A percentile compares a stretch with the other conserved stretches of the same genome.
Conservation (phyloP, 306 rosid species). For the Delonix regia region DNA sequence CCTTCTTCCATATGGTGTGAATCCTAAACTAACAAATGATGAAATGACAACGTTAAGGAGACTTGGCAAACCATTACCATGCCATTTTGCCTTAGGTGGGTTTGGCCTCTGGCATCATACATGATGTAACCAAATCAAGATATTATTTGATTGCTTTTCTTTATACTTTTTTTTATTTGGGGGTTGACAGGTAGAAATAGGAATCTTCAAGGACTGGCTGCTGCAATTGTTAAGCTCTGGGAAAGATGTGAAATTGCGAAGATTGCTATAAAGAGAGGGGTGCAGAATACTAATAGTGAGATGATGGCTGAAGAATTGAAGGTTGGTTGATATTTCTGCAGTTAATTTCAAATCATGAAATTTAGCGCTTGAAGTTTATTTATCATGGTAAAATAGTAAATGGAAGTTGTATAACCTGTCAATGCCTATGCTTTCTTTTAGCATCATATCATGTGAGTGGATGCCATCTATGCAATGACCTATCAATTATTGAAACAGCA, state of each 20-base stretch:
- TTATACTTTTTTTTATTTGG: neutral
- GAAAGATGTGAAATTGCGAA: conserved; percentile 93
- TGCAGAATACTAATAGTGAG: conserved; percentile 77
- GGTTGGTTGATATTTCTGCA: conserved; percentile 46
- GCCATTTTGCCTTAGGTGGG: conserved; percentile 93
- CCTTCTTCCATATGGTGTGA: conserved; percentile 93
- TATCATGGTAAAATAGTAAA: conserved; percentile 12
- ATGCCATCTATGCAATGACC: conserved; percentile 1
- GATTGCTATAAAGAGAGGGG: conserved; percentile 92
- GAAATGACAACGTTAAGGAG: conserved; percentile 89
- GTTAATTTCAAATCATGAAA: conserved; percentile 13
- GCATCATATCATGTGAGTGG: conserved; percentile 16
- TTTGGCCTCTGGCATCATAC: conserved; percentile 25
- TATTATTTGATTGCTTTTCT: conserved; percentile 29
- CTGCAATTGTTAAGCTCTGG: conserved; percentile 85
- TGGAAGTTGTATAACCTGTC: conserved; percentile 18
- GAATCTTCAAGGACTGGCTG: conserved; percentile 88
- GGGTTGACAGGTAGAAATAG: conserved; percentile 70
- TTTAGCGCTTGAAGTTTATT: conserved; percentile 24
- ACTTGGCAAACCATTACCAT: conserved; percentile 77
- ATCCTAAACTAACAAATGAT: conserved; percentile 80
- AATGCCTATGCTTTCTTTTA: conserved; percentile 1
- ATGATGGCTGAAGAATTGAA: conserved; percentile 90
- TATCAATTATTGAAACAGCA: neutral
- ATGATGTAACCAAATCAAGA: conserved; percentile 30